phyloP scores from a whole-genome alignment of 768 basidiomycete species.

The Trametes maxima region DNA sequence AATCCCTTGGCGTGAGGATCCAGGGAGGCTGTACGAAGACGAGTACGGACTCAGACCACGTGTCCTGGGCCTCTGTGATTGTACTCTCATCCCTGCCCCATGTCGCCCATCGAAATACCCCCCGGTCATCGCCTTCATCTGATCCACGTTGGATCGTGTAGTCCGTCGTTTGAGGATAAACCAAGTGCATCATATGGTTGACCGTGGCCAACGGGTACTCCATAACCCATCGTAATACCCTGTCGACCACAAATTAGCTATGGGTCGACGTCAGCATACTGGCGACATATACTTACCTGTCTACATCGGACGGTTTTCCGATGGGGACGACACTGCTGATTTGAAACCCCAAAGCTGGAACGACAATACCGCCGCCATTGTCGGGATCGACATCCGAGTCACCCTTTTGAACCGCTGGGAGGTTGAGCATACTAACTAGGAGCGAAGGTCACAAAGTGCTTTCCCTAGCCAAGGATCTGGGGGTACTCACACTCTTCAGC shows the following conservation, averaged over 20 bases:
- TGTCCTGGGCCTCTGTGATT: slow-evolving; percentile 12
- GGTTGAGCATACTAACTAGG: slow-evolving; percentile 44
- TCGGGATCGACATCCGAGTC: slow-evolving; percentile 39
- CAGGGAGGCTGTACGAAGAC: slow-evolving; percentile 45
- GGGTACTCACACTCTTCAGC: slow-evolving; percentile 42
- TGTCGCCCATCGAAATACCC: slow-evolving; percentile 22
- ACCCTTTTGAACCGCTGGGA: slow-evolving; percentile 38
- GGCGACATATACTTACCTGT: slow-evolving; percentile 38
- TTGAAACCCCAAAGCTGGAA: slow-evolving; percentile 34
- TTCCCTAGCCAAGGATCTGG: background rate
- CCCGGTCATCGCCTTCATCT: slow-evolving; percentile 22
- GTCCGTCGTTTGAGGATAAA: slow-evolving; percentile 31
- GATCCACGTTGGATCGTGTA: slow-evolving; percentile 36
- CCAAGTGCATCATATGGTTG: slow-evolving; percentile 42
- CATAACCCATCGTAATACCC: slow-evolving; percentile 52
- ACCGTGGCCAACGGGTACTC: slow-evolving; percentile 54
- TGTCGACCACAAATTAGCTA: slow-evolving; percentile 24
- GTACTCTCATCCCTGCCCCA: slow-evolving; percentile 15
- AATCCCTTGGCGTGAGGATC: slow-evolving; percentile 38
- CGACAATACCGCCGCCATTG: slow-evolving; percentile 17
- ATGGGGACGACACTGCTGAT: slow-evolving; percentile 19
- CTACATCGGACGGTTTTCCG: slow-evolving; percentile 43
- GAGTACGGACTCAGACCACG: slow-evolving; percentile 25
- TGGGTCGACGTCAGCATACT: background rate
- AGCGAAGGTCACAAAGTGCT: background rate